These are phyloP conservation scores for Neostapfia colusana DNA, from an alignment of 176 grass and related monocot genomes.

Conservation along the genomic window DNA sequence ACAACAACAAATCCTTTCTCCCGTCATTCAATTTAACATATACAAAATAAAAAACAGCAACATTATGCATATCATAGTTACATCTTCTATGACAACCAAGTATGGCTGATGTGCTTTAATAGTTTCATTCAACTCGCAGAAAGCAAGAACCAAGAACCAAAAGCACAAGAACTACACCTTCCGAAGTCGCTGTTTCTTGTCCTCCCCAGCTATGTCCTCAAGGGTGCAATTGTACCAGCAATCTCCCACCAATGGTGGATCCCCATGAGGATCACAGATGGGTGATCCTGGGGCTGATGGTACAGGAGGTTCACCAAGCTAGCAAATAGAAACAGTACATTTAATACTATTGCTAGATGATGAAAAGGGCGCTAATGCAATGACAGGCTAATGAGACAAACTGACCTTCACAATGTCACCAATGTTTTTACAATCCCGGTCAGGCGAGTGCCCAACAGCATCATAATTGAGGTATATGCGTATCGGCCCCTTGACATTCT, in stretches of 20 bases:
- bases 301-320: slow-evolving; percentile 86
- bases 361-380: neutral
- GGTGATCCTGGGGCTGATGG: slow-evolving; percentile 55
- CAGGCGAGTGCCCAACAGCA: slow-evolving; percentile 86
- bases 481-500: slow-evolving; percentile 67
- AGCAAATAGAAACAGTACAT: slow-evolving; percentile 27
- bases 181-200: slow-evolving; percentile 92
- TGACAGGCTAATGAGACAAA: neutral
- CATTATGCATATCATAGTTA: neutral
- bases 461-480: slow-evolving; percentile 99
- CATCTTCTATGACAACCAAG: neutral
- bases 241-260: slow-evolving; percentile 82
- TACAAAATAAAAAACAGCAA: slow-evolving; percentile 10
- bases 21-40: neutral
- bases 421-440: slow-evolving; percentile 82
- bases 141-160: neutral
- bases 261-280: slow-evolving; percentile 75
- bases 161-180: slow-evolving; percentile 61
- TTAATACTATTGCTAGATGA: neutral
- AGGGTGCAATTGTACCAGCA: slow-evolving; percentile 97
- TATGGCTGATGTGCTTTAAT: neutral
- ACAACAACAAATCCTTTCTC: no score
- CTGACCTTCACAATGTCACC: slow-evolving; percentile 80
- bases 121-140: neutral
- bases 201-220: slow-evolving; percentile 86